phyloP scores from a whole-genome alignment of 106 monocot genomes.

The Ottelia alismoides region DNA sequence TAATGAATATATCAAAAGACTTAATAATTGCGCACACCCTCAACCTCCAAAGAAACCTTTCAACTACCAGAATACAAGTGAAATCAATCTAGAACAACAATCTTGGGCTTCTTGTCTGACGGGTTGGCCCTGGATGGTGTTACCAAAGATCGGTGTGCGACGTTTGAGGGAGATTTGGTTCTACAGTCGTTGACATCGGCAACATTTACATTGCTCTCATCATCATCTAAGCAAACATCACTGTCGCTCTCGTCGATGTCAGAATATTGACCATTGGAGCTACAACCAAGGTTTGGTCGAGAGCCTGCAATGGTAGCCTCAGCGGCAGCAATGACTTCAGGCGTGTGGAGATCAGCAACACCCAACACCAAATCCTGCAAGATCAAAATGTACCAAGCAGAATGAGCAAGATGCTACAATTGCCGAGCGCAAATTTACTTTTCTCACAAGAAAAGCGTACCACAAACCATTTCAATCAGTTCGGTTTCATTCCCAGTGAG shows the following conservation, averaged over 20 bases:
- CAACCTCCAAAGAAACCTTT: too few relatives aligned
- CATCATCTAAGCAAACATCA: constrained; percentile 22
- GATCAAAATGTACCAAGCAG: not conserved
- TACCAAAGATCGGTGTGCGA: not conserved
- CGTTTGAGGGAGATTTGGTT: not conserved
- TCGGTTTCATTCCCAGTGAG: constrained; percentile 60
- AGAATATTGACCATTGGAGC: constrained; percentile 7
- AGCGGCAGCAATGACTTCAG: constrained; percentile 62
- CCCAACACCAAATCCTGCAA: constrained; percentile 89
- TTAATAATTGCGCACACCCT: too few relatives aligned
- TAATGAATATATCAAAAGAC: too few relatives aligned
- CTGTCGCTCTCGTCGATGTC: constrained; percentile 12
- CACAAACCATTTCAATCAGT: constrained; percentile 86
- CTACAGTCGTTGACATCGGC: not conserved
- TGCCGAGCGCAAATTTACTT: not conserved
- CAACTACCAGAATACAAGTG: too few relatives aligned
- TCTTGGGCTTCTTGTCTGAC: constrained; percentile 15
- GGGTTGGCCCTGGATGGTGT: not conserved
- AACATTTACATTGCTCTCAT: constrained; percentile 7
- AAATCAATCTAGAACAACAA: constrained; percentile 10
- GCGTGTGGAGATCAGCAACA: constrained; percentile 68
- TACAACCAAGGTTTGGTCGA: constrained; percentile 1
- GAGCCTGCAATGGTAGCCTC: constrained; percentile 31
- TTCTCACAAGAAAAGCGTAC: constrained; percentile 1
- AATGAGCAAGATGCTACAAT: not conserved